Evolutionary conservation across 208 protist species (phyloP).

Genomic region (Endotrypanum monterogeii): DNA sequence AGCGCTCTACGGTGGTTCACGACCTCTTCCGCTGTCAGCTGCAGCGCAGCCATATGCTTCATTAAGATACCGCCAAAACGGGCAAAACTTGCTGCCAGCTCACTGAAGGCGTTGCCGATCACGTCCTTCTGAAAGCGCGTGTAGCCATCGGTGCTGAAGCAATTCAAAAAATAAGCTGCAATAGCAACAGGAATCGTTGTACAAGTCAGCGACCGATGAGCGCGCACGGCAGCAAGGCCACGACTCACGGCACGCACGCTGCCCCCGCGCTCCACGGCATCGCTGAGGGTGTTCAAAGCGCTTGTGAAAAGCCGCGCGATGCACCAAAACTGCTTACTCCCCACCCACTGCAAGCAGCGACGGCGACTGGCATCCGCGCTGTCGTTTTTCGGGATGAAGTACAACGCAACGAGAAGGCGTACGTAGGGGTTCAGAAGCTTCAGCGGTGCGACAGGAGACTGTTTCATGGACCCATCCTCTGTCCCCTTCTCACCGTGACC

Average conservation of each 20-base stretch:
- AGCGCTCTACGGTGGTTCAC: constrained; percentile 65
- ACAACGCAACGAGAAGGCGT: constrained; percentile 57
- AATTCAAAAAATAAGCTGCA: constrained; percentile 59
- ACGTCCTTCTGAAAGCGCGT: constrained; percentile 27
- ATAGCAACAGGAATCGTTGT: constrained; percentile 47
- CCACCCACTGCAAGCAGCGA: constrained; percentile 57
- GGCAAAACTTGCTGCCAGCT: constrained; percentile 25
- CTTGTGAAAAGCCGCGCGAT: constrained; percentile 43
- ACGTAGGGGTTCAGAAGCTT: constrained; percentile 67
- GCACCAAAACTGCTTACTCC: constrained; percentile 46
- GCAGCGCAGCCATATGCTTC: constrained; percentile 34
- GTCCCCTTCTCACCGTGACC: background rate
- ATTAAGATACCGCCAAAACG: constrained; percentile 47
- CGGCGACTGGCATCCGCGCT: constrained; percentile 40
- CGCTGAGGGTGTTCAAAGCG: constrained; percentile 22
- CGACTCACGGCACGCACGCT: constrained; percentile 34
- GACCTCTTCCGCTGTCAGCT: constrained; percentile 52
- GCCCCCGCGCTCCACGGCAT: constrained; percentile 22
- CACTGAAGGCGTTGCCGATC: constrained; percentile 33
- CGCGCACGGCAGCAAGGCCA: constrained; percentile 40
- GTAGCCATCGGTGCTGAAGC: constrained; percentile 55
- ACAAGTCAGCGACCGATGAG: constrained; percentile 54
- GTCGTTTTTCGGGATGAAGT: constrained; percentile 63
- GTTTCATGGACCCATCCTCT: constrained; percentile 9
- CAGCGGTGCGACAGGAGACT: constrained; percentile 25